Evolutionary conservation across 805 yeast genomes (phyloP), one percentile per base, ranked within the genome.

Genomic region (Candida sakaeoensis): DNA sequence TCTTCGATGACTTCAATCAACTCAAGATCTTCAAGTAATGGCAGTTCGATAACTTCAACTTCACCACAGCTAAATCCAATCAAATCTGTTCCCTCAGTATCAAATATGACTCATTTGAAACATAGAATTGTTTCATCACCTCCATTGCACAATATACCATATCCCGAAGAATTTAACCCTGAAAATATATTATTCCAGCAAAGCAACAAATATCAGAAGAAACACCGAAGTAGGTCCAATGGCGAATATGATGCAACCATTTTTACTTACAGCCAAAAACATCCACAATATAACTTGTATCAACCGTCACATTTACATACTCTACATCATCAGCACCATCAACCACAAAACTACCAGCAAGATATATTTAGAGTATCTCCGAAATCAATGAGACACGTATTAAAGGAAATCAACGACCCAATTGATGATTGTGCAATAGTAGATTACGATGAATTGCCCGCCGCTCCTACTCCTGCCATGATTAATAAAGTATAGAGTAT

Each of bases 171-270:
- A 31, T 31, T 28, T 22, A 25, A 25, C n/a, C 12, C 13, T 6
- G 30, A 32, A 4, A 19, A 32, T 16, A 15, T 24, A 10, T 10
- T 23, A 24, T 33, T 13, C 17, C 37, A n/a, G n/a, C n/a, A 23
- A 16, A 33, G 5, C 10, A 28, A 15, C 5, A 12, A 26, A 10
- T 10, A 26, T 26, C 29, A 26, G 8, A 27, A 36, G 17, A 36
- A 36, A 13, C 19, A 27, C 8, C 31, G 43, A 36, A 27, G 33
- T 8, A 18, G 35, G 18, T 40, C 43, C 3, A 33, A 29, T 26
- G 40, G 43, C 14, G 43, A 40, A 14, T 40, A 17, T 23, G 43
- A 40, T 22, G 26, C 40, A 15, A 25, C 40, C 14, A 30, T 40
- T 15, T 16, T 17, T n/a, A 21, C 16, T 9, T 39, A 32, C 21